Base-by-base conservation (phyloP, 2,329 filamentous ascomycete species). In the Monosporascus cannonballus region DNA sequence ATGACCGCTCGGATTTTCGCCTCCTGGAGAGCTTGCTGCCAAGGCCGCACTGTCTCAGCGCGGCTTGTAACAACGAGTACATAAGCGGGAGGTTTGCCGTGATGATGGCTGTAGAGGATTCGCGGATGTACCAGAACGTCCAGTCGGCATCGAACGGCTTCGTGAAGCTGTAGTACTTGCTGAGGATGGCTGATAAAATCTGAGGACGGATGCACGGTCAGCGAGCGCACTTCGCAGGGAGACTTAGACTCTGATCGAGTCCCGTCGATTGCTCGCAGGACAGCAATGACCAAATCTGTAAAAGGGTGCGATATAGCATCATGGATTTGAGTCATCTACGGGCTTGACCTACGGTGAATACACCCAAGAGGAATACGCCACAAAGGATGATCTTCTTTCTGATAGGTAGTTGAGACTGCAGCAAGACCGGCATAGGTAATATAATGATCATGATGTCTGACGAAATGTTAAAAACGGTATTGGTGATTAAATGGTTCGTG, bases 361-460 rank as follows among this genome's bases (percentile, higher is more conserved):
- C 56, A 8, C 75, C 76, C 34, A 79, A 59, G 9, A 71, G 67
- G 53, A 79, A 77, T 25, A 79, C 69, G 4, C 63, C 64, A 47
- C 70, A 70, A 1, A 85, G 71, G 1, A 81, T 71, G 0, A 76
- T 50, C 64, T 84, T 85, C 60, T 80, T 76, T 61, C 73, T 78
- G 1, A 70, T 41, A 6, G 73, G 68, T 2, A 85, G 69, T 46
- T 75, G 73, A 1, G 81, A 73, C 25, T 72, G 72, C 11, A 78
- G 57, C 25, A 85, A 70, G 25, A 78, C 58, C 2, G 81, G 80
- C 56, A 85, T 71, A 1, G 81, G 80, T 20, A 85, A 76, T 3
- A 73, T 61, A 27, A 85, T 76, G 62, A 86, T 84, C 68, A 80
- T 73, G 2, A 83, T 38, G 56, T 85, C 83, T 25, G 80, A 83